Percentiles rank a stretch among this genome's conserved stretches.
phyloP scores from a whole-genome alignment of 495 filamentous ascomycete genomes.

The Aspergillus steynii region DNA sequence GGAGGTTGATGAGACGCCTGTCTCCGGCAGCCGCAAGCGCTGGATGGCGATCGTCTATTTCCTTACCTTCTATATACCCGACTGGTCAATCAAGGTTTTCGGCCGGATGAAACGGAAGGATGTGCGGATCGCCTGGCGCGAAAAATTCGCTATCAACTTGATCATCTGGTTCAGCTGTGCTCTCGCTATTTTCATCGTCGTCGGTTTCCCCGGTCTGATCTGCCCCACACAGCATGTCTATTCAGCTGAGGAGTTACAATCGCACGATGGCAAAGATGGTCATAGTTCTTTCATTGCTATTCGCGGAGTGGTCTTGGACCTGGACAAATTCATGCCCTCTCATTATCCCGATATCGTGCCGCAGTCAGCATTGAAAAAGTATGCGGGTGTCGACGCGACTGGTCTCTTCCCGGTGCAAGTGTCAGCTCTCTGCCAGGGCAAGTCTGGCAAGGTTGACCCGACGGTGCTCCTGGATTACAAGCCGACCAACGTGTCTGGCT shows the following conservation, averaged over 20 bases:
- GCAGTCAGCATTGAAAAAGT: conserved; percentile 65
- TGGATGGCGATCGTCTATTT: conserved; percentile 89
- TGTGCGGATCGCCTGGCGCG: conserved; percentile 90
- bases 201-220: conserved; percentile 82
- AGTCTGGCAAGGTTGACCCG: conserved; percentile 62
- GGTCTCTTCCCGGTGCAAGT: conserved; percentile 93
- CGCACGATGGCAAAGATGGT: conserved; percentile 71
- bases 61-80: conserved; percentile 84
- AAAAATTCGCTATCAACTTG: conserved; percentile 97
- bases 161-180: conserved; percentile 91
- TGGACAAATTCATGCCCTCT: conserved; percentile 67
- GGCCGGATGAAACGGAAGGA: conserved; percentile 92
- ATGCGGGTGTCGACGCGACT: conserved; percentile 84
- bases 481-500: conserved; percentile 70
- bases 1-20: conserved; percentile 80
- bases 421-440: conserved; percentile 83
- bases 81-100: conserved; percentile 74
- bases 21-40: conserved; percentile 80
- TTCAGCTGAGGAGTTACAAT: conserved; percentile 73
- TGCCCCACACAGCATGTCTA: conserved; percentile 91
- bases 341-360: conserved; percentile 83
- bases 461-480: conserved; percentile 80
- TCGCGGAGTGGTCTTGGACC: conserved; percentile 85
- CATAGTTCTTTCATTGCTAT: conserved; percentile 70
- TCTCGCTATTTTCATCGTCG: conserved; percentile 81